phyloP scores from a whole-genome alignment of 129 eudicot genomes.

The Ambrosia artemisiifolia region DNA sequence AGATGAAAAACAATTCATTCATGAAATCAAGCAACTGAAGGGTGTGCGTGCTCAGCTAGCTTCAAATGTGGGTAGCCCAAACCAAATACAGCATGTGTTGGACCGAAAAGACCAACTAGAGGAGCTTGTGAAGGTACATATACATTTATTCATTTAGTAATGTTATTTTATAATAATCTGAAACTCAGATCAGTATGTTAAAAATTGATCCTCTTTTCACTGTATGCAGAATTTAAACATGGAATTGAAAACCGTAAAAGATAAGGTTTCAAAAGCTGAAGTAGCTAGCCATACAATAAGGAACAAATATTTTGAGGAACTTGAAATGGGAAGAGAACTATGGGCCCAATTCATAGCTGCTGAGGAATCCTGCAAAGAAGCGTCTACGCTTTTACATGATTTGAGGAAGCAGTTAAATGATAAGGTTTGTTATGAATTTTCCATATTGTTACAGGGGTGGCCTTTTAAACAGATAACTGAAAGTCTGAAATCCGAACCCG shows the following conservation, averaged over 20 bases:
- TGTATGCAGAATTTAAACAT: conserved; percentile 46
- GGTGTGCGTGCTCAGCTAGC: conserved; percentile 38
- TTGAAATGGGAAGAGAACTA: conserved; percentile 34
- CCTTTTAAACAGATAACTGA: too few species aligned
- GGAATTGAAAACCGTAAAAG: conserved; percentile 45
- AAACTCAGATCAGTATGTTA: neutral
- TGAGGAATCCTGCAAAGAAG: conserved; percentile 43
- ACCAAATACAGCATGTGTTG: conserved; percentile 50
- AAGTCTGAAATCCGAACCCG: too few species aligned
- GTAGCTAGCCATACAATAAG: conserved; percentile 10
- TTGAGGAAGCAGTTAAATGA: conserved; percentile 37
- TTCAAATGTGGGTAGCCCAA: conserved; percentile 44
- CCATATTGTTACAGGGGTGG: neutral
- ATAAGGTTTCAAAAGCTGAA: conserved; percentile 36
- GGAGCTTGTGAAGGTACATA: conserved; percentile 45
- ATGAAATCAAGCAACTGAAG: conserved; percentile 57
- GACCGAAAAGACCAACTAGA: conserved; percentile 46
- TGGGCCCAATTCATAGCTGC: conserved; percentile 41
- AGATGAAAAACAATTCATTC: conserved; percentile 53
- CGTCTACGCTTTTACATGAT: conserved; percentile 24
- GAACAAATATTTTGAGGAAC: conserved; percentile 41
- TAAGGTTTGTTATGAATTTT: conserved; percentile 45
- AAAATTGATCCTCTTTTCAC: neutral
- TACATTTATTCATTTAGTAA: neutral
- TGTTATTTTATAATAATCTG: neutral